A percentile compares a stretch with the other conserved stretches of the same genome.
phyloP scores from a whole-genome alignment of 2,329 filamentous ascomycete species.

The Emergomyces africanus region DNA sequence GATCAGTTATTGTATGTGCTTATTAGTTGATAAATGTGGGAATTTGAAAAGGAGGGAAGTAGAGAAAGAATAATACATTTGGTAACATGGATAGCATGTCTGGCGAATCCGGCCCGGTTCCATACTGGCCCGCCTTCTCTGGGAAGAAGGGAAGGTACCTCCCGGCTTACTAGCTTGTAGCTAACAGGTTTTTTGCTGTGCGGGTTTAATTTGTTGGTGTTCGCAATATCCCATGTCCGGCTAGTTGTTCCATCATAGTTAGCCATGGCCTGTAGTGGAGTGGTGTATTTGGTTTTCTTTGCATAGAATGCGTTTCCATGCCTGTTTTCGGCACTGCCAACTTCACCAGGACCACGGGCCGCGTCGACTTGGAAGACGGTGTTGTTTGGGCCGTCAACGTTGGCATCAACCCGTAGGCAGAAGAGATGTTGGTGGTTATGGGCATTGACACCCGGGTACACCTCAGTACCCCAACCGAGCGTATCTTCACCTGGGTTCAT shows the following conservation, averaged over 20 bases:
- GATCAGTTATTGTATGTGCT: background rate
- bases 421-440: slow-evolving; percentile 96
- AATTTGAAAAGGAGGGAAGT: background rate
- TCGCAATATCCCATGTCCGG: slow-evolving; percentile 82
- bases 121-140: slow-evolving; percentile 73
- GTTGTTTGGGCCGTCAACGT: slow-evolving; percentile 74
- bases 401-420: slow-evolving; percentile 76
- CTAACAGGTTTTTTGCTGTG: slow-evolving; percentile 72
- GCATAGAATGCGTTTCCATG: slow-evolving; percentile 88
- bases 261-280: slow-evolving; percentile 53
- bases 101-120: slow-evolving; percentile 78
- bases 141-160: slow-evolving; percentile 65
- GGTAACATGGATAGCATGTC: slow-evolving; percentile 79
- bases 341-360: slow-evolving; percentile 53
- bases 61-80: slow-evolving; percentile 50
- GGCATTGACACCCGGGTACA: slow-evolving; percentile 82
- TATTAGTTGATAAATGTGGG: background rate
- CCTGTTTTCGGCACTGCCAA: slow-evolving; percentile 69
- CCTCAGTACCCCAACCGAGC: slow-evolving; percentile 79
- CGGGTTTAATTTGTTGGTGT: slow-evolving; percentile 71
- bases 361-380: slow-evolving; percentile 77
- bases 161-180: slow-evolving; percentile 83
- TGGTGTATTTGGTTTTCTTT: slow-evolving; percentile 67
- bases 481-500: slow-evolving; percentile 71
- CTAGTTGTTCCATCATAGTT: slow-evolving; percentile 72